Base-by-base conservation (phyloP, 2,329 filamentous ascomycete genomes). In the Diaporthe sp. region DNA sequence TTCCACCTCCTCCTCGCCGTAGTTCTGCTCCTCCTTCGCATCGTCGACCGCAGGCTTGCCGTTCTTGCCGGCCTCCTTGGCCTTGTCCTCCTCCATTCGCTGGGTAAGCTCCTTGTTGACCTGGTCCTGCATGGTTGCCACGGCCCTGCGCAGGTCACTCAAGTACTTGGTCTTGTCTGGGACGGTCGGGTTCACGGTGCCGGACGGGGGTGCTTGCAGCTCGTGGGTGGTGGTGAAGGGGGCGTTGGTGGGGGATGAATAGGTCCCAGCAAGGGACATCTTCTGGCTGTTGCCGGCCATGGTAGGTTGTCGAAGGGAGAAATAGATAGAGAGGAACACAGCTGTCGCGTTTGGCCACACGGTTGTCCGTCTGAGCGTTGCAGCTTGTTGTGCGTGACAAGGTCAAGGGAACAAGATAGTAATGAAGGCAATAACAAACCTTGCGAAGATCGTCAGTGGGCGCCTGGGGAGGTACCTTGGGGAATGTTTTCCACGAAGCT, bases 1-100 rank as follows among this genome's bases (percentile, higher is more conserved):
- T 57, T 94, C 92, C 68, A 93, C 92, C 17, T 90, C 90, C 82
- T 98, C 95, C 83, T 98, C 95, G 65, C 95, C 95, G 82, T 98
- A 98, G 81, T 95, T 94, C 80, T 94, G 91, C 81, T 95, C 94
- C 81, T 92, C 91, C 77, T 89, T 88, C 15, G 83, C 87, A 76
- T 92, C 90, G 76, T 91, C 88, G 13, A 87, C 80, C 8, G 73
- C 62, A 76, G 79, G 69, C 77, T 80, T 55, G 75, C 80, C 67
- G 75, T 80, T 76, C 49, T 61, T 77, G 31, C 74, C 82, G 3
- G 83, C 84, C 22, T 87, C 87, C 19, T 85, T 84, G 12, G 84
- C 85, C 81, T 92, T 93, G 81, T 95, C 94, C 77, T 93, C 88
- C 51, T 93, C 93, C 94, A 96, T 96, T 74, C 92, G 91, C 71